Evolutionary conservation across 176 grass and related monocot genomes (phyloP).

Genomic region (Coix lacrymajobi): DNA sequence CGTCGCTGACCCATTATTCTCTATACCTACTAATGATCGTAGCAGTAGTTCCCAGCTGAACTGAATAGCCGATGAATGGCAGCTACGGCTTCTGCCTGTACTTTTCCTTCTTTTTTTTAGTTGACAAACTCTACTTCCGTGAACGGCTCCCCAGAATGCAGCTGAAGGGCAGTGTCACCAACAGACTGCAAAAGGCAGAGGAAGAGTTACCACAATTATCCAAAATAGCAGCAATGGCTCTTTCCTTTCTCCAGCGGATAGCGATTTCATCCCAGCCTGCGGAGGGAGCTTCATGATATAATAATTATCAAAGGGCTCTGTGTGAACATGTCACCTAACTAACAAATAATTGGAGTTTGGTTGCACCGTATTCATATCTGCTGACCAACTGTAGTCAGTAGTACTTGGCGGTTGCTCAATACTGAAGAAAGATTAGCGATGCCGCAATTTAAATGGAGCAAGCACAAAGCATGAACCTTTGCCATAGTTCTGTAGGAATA

Average conservation of each 20-base stretch:
- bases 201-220: neutral
- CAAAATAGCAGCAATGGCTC: neutral
- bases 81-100: neutral
- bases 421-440: neutral
- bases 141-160: constrained; percentile 64
- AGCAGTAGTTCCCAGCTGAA: neutral
- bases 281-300: neutral
- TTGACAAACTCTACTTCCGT: constrained; percentile 75
- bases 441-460: neutral
- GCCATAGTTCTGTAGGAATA: constrained; percentile 82
- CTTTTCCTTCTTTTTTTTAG: constrained; percentile 2
- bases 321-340: neutral
- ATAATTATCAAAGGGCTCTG: neutral
- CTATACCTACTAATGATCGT: neutral
- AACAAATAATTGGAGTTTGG: neutral
- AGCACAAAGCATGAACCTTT: constrained; percentile 60
- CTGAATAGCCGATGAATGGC: neutral
- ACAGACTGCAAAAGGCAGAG: constrained; percentile 50
- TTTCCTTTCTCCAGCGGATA: neutral
- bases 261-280: neutral
- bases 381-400: neutral
- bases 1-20: neutral
- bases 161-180: constrained; percentile 64
- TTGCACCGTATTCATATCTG: neutral
- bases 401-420: neutral